Conservation (phyloP, 2,329 filamentous ascomycete species). For the Pestalotiopsis sp. region DNA sequence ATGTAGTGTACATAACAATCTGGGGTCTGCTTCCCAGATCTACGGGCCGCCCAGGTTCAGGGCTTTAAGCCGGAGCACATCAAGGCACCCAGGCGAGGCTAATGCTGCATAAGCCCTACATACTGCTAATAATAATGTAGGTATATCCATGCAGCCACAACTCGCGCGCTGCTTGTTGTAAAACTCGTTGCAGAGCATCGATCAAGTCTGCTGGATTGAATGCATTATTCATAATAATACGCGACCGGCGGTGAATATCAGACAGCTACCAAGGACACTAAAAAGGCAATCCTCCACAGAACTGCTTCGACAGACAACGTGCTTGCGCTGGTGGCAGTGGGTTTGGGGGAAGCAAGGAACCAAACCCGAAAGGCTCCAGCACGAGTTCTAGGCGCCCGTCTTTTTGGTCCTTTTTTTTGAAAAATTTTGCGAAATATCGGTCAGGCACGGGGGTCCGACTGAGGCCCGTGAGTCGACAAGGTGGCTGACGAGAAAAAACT, state of each 20-base stretch:
- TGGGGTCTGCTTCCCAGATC: neutral
- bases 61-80: neutral
- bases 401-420: neutral
- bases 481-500: neutral
- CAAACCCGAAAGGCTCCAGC: neutral
- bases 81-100: neutral
- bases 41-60: neutral
- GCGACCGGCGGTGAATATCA: neutral
- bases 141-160: neutral
- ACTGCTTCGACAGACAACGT: neutral
- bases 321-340: neutral
- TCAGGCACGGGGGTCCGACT: conserved; percentile 3
- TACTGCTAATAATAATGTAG: neutral
- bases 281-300: neutral
- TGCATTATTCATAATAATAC: neutral
- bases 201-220: neutral
- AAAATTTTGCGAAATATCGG: conserved; percentile 3
- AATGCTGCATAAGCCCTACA: neutral
- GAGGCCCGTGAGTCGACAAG: neutral
- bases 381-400: neutral
- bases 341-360: neutral
- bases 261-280: neutral
- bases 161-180: neutral
- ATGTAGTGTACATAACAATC: neutral
- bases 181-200: no score